A percentile compares a stretch with the other conserved stretches of the same genome.
Conservation (phyloP, 176 grass and related monocot species). For the Aegilops longissima region DNA sequence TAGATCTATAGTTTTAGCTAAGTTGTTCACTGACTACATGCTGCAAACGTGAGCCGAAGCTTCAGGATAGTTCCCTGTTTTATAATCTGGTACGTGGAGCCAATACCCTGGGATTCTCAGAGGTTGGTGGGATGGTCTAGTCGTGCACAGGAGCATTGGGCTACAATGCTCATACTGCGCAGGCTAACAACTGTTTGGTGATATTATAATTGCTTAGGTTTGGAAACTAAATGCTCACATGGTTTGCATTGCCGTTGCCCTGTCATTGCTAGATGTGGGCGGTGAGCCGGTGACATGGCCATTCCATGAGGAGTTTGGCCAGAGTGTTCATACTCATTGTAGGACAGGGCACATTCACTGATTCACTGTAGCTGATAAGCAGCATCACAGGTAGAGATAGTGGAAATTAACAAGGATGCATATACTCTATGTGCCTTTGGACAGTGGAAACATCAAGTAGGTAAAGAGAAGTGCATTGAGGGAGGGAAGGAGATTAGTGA, state of each 20-base stretch:
- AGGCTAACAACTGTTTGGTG: neutral
- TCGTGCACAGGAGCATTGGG: neutral
- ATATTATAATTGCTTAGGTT: conserved; percentile 25
- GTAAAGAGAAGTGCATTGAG: neutral
- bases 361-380: neutral
- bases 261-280: conserved; percentile 1
- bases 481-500: neutral
- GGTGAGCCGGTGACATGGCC: neutral
- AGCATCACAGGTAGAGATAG: neutral
- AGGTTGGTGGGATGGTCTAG: neutral
- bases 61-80: neutral
- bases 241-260: neutral
- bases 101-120: neutral
- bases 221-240: conserved; percentile 6
- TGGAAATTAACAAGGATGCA: neutral
- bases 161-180: neutral
- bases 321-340: neutral
- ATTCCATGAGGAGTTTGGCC: neutral
- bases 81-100: neutral
- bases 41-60: neutral
- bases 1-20: neutral
- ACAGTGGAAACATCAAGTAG: neutral
- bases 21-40: neutral
- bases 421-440: neutral
- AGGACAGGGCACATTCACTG: neutral